Evolutionary conservation across 2,329 filamentous ascomycete species (phyloP), one percentile per base, ranked within the genome.

Genomic region (Xylariaceae sp.): DNA sequence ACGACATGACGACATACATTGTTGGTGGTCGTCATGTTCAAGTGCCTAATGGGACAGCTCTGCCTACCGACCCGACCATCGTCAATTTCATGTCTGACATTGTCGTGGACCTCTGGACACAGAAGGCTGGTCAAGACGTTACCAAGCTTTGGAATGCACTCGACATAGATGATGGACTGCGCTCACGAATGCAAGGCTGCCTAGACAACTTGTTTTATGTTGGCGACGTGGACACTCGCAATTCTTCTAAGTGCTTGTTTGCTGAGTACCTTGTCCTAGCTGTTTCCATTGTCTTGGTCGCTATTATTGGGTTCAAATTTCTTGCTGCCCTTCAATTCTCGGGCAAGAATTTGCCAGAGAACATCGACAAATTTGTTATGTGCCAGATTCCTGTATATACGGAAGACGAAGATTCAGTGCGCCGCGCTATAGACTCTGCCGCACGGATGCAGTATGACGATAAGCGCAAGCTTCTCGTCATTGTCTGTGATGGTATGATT

Each of bases 401-500:
- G 1, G 93, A 98, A 73, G 93, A 97, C 63, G 94, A 98, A 66
- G 94, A 98, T 1, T 97, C 92, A 27, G 77, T 98, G 21, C 89
- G 93, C 44, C 91, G 92, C 75, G 93, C 93, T 48, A 95, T 98
- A 58, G 93, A 98, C 66, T 98, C 93, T 0, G 87, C 89, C 48
- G 91, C 93, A 22, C 80, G 90, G 50, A 96, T 96, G 90, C 84
- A 83, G 55, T 98, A 98, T 63, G 93, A 98, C 61, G 92, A 98
- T 65, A 98, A 98, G 74, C 88, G 93, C 62, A 98, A 98, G 74
- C 77, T 98, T 11, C 75, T 98, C 21, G 82, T 95, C 55, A 77
- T 98, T 50, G 76, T 98, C 53, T 98, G 93, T 61, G 93, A 98
- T 62, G 93, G 93, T 69, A 97, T 98, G 92, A 98, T 98, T 73